phyloP scores from a whole-genome alignment of 2,329 filamentous ascomycete genomes.

The Colletotrichum kahawae region DNA sequence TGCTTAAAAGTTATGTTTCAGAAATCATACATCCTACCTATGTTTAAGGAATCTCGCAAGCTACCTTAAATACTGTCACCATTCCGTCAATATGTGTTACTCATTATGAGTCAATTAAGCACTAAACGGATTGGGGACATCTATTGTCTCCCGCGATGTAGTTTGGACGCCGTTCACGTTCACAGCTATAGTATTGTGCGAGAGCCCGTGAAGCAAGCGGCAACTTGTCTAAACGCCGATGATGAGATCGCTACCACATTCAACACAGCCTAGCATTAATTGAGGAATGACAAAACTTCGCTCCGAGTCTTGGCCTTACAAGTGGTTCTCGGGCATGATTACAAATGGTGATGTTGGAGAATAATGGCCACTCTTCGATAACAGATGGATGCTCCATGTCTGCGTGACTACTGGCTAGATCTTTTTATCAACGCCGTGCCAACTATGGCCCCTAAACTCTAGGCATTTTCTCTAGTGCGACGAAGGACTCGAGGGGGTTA shows the following conservation, averaged over 20 bases:
- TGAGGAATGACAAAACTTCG: fast-evolving
- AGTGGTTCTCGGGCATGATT: fast-evolving
- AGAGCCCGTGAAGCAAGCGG: background rate
- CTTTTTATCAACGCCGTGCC: fast-evolving
- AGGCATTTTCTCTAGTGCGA: fast-evolving
- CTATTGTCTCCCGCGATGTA: fast-evolving
- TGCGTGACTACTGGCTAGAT: fast-evolving
- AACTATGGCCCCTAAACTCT: fast-evolving
- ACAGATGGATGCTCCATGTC: fast-evolving
- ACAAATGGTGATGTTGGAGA: background rate
- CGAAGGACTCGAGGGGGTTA: background rate
- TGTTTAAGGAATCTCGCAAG: background rate
- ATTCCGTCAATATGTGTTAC: fast-evolving
- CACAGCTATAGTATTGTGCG: fast-evolving
- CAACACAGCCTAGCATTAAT: background rate
- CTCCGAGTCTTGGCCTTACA: background rate
- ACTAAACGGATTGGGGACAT: fast-evolving
- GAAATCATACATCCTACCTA: background rate
- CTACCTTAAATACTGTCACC: background rate
- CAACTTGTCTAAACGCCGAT: background rate
- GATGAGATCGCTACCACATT: background rate
- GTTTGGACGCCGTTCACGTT: background rate
- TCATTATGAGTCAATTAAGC: background rate
- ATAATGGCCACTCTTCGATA: background rate
- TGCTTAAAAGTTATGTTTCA: background rate